Base-by-base conservation (phyloP, 1,139 yeast genomes). In the Lodderomyces metapsilosis region DNA sequence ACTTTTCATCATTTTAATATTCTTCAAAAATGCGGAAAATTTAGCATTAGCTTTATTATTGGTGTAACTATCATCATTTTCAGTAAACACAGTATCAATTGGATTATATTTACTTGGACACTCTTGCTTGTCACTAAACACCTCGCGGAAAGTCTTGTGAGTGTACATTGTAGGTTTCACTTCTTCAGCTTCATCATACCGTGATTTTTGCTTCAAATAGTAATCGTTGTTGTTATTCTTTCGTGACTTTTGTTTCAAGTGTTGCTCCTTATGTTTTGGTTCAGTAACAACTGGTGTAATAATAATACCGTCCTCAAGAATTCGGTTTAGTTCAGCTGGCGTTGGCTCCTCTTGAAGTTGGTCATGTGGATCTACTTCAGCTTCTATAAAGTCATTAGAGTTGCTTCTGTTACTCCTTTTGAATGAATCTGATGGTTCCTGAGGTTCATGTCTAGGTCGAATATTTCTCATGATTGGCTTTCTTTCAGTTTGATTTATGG, bases 81-180 rank as follows among this genome's bases (percentile, higher is more conserved):
- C 62, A 37, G 66, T 66, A 50, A 72, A 72, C 5, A 72, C 76
- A 32, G 56, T 50, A 45, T 70, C 75, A 54, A 68, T 68, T 4
- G 77, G 77, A 44, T 68, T 70, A 43, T 66, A 66, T 39, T 58
- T 60, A 28, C 59, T 63, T 23, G 54, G 49, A 18, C 51, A 54
- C 34, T 67, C 71, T 7, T 62, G 61, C 13, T 54, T 50, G 41
- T 71, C 68, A 13, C 54, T 51, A 45, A 71, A 71, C 5, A 71
- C 74, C 6, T 70, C 73, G 27, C 57, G 50, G 46, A 71, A 68
- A 1, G 76, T 71, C 43, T 65, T 66, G 45, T 70, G 76, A 1
- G 74, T 65, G 52, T 70, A 71, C 44, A 61, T 45, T 36, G 60
- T 64, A 3, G 74, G 74, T 46, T 68, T 68, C 38, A 50, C 56